Percentiles rank a stretch among this genome's conserved stretches.
Conservation (phyloP, 768 basidiomycete genomes). For the Calocera cornea region DNA sequence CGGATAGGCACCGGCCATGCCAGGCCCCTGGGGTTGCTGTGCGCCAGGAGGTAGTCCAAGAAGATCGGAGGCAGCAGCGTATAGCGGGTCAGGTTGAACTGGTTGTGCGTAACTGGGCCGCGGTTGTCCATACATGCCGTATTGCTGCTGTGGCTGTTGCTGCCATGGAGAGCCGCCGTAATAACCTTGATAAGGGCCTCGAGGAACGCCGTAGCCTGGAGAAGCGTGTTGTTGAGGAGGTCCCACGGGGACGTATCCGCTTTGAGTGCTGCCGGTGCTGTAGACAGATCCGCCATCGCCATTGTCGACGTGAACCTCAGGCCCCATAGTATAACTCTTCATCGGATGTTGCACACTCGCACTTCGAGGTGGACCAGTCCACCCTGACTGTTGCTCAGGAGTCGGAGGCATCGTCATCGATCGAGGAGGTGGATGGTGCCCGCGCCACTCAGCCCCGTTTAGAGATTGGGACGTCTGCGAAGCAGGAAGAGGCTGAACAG, state of each 20-base stretch:
- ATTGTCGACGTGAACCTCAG: background rate
- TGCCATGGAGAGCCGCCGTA: conserved; percentile 6
- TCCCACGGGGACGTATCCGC: background rate
- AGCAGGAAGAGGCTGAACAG: background rate
- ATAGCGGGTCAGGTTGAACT: conserved; percentile 40
- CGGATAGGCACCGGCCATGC: background rate
- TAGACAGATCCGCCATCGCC: background rate
- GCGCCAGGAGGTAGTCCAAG: conserved; percentile 49
- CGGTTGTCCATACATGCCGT: conserved; percentile 1
- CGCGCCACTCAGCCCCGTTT: background rate
- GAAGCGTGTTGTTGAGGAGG: background rate
- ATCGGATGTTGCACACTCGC: conserved; percentile 3
- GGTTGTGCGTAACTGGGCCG: background rate
- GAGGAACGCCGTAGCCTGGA: background rate
- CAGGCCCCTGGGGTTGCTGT: conserved; percentile 11
- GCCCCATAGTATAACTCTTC: conserved; percentile 1
- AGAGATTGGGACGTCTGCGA: background rate
- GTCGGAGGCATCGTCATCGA: conserved; percentile 2
- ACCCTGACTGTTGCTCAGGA: background rate
- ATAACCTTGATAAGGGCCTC: background rate
- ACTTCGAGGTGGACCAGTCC: background rate
- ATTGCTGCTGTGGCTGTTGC: conserved; percentile 7
- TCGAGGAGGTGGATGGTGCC: background rate
- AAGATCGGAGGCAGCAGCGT: conserved; percentile 66
- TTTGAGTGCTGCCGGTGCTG: background rate